A percentile compares a stretch with the other conserved stretches of the same genome.
These are phyloP conservation scores for Thermothelomyces thermophilus DNA, from an alignment of 2,329 filamentous ascomycete species.

Conservation along the genomic window DNA sequence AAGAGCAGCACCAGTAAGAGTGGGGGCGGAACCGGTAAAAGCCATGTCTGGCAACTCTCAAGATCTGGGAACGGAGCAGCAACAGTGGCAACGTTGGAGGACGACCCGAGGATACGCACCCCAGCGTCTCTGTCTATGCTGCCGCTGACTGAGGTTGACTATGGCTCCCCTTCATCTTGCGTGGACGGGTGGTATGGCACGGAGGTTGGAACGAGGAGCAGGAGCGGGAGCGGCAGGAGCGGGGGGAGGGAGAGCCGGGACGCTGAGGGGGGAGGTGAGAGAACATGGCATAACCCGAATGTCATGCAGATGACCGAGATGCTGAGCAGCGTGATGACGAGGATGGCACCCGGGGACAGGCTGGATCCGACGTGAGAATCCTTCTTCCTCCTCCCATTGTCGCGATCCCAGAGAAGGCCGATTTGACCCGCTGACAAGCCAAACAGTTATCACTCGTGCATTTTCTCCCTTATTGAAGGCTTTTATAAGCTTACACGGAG, in stretches of 20 bases:
- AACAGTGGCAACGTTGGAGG: background rate
- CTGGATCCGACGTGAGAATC: slow-evolving; percentile 11
- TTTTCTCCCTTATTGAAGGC: slow-evolving; percentile 35
- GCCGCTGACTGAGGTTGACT: slow-evolving; percentile 5
- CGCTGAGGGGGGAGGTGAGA: background rate
- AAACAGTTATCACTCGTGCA: slow-evolving; percentile 36
- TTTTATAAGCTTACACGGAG: slow-evolving; percentile 27
- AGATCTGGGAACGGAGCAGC: background rate
- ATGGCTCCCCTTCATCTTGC: background rate
- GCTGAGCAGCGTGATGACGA: slow-evolving; percentile 35
- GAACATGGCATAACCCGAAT: slow-evolving; percentile 36
- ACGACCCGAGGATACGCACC: background rate
- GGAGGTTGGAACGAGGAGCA: background rate
- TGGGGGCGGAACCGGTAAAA: background rate
- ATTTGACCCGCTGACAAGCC: background rate
- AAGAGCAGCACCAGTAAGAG: background rate
- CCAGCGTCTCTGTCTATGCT: slow-evolving; percentile 8
- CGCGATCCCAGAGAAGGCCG: background rate
- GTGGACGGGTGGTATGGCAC: background rate
- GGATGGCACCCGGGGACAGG: slow-evolving; percentile 19
- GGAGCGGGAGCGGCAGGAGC: background rate
- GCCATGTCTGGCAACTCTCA: background rate
- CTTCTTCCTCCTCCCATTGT: background rate
- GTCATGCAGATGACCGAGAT: slow-evolving; percentile 39
- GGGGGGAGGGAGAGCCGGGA: no score